These are phyloP conservation scores for Coleophoma eucalyptorum DNA, from an alignment of 2,329 filamentous ascomycete species.

Conservation along the genomic window DNA sequence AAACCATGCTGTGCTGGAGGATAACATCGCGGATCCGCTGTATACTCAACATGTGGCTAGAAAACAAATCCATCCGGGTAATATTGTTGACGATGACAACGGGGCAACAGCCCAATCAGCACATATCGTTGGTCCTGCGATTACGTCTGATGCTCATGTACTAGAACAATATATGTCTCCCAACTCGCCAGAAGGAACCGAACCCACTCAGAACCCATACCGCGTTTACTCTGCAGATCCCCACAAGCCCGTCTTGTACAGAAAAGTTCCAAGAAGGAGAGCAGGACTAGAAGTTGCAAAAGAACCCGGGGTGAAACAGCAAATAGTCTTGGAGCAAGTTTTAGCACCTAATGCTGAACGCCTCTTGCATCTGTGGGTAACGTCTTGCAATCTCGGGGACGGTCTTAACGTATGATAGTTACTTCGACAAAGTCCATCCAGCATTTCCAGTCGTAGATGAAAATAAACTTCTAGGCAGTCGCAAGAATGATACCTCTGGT, in stretches of 20 bases:
- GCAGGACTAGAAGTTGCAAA: background rate
- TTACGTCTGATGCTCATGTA: background rate
- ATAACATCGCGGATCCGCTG: background rate
- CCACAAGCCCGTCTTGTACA: background rate
- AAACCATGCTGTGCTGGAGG: background rate
- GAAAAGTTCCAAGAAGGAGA: background rate
- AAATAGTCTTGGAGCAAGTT: slow-evolving; percentile 53
- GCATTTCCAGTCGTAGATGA: slow-evolving; percentile 59
- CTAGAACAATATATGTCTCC: background rate
- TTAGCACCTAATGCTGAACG: slow-evolving; percentile 49
- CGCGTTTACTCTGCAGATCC: background rate
- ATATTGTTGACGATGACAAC: background rate
- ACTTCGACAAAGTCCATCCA: slow-evolving; percentile 50
- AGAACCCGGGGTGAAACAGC: slow-evolving; percentile 40
- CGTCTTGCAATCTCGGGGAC: background rate
- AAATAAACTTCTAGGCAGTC: slow-evolving; percentile 31
- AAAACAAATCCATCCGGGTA: too few species aligned
- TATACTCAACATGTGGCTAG: too few species aligned
- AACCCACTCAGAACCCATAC: background rate
- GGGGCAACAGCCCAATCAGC: background rate
- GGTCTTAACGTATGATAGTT: slow-evolving; percentile 31
- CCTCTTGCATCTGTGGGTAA: slow-evolving; percentile 42
- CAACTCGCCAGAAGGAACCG: background rate
- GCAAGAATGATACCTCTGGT: slow-evolving; percentile 36
- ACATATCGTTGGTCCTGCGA: background rate